Evolutionary conservation across 2,329 filamentous ascomycete genomes (phyloP), one percentile per base, ranked within the genome.

Genomic region (Lachnellula suecica): DNA sequence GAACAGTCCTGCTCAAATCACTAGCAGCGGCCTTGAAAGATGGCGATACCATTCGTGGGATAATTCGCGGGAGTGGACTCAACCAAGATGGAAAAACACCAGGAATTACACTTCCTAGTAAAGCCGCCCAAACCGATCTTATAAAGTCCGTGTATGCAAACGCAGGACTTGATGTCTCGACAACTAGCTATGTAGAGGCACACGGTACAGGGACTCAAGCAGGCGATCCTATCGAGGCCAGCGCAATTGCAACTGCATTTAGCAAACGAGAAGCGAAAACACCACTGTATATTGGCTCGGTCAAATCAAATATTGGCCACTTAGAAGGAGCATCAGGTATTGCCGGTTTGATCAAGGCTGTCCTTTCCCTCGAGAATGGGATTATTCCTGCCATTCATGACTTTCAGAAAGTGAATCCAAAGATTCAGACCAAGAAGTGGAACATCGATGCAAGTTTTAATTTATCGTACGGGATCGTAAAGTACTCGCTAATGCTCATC

Each of bases 1-100:
- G 75, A 0, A 72, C 79, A 10, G 66, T 87, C 1, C 59, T 85
- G 3, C 62, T 87, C 10, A 41, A 41, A 13, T 19, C 4, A 4
- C 10, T 23, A 41, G 38, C 22, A 2, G 38, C 22, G 6, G 38
- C 38, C 4, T 2, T 41, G 2, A 13, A 13, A 8, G 19, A 22
- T 7, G 19, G 19, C 2, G 20, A 41, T 20, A 22, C 38, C 2
- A 41, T 41, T 4, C 17, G 38, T 2, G 38, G 19, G 23, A 20
- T 41, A 22, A 41, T 41, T 7, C 38, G 38, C 4, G 17, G 17
- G 4, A 22, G 19, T 7, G 38, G 38, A 4, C 10, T 15, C 6
- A 41, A 41, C 15, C 20, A 22, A 13, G 38, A 41, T 13, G 38
- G 38, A 4, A 9, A 11, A 3, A 41, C 38, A 2, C 17, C 15